Evolutionary conservation across 768 basidiomycete genomes (phyloP), one percentile per base, ranked within the genome.

Genomic region (Collybia sp.): DNA sequence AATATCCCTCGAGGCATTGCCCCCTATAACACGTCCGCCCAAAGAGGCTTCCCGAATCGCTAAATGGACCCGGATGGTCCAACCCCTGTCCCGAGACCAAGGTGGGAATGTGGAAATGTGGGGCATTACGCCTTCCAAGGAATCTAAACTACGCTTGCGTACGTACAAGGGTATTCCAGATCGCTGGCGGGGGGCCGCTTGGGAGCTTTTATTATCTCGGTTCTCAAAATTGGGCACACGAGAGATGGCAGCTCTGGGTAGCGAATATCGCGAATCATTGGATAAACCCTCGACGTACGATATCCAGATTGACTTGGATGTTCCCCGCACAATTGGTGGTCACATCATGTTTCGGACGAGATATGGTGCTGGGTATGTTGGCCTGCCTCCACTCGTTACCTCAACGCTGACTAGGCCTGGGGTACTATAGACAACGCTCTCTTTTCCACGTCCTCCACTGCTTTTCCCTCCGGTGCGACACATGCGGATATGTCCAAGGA

Each of bases 151-250:
- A 15, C 76, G 85, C 30, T 67, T 78, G 53, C 76, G 95, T 25
- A 80, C 85, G 43, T 97, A 90, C 73, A 99, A 99, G 61, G 96
- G 96, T 46, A 83, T 98, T 25, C 96, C 96, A 2, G 95, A 98
- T 65, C 79, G 93, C 41, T 99, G 96, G 96, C 76, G 96, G 35
- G 72, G 79, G 42, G 95, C 92, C 3, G 91, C 84, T 0, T 99
- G 96, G 96, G 89, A 86, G 53, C 70, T 88, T 6, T 64, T 97
- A 50, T 80, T 92, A 67, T 77, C 72, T 46, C 59, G 71, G 40
- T 79, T 68, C 53, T 64, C 83, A 43, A 67, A 60, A 40, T 67
- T 71, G 17, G 72, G 75, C 12, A 65, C 67, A 43, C 57, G 67
- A 34, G 76, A 79, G 43, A 60, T 82, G 38, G 58, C 60, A 42